Base-by-base conservation (phyloP, 352 stramenopile genomes). In the Pythium chondricola region DNA sequence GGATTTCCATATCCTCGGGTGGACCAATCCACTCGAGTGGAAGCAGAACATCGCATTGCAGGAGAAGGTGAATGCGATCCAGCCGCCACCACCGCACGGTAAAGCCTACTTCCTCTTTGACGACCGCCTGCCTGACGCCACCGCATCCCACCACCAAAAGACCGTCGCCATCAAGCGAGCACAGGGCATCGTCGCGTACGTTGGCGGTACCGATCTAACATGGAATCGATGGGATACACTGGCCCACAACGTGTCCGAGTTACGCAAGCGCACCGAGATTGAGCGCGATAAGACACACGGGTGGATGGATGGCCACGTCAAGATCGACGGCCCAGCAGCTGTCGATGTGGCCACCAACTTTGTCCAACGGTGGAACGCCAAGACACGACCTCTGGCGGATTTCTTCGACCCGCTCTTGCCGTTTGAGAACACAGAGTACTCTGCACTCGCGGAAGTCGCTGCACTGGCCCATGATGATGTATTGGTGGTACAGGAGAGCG, bases 151-250 rank as follows among this genome's bases (percentile, higher is more conserved):
- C 29, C 29, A 33, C 29, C 29, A 33, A 13, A 33, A 33, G 13
- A 65, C 54, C 4, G 30, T 82, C 8, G 54, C 71, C 5, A 65
- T 75, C 14, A 48, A 46, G 6, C 27, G 42, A 5, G 35, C 59
- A 2, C 54, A 63, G 3, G 42, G 61, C 4, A 47, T 59, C 2
- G 50, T 73, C 9, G 69, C 77, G 8, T 86, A 74, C 48, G 61
- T 83, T 0, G 71, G 74, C 1, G 77, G 74, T 1, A 56, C 80
- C 4, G 77, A 86, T 43, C 42, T 83, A 24, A 70, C 58, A 16
- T 59, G 58, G n/a, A 64, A 85, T 39, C 73, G 76, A 6, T 88
- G 76, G 73, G 71, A 86, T 44, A 79, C 70, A 16, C 57, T 69
- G 13, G 51, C 54, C 4, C 70, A 84, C 52, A 61, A 86, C 53